phyloP scores from a whole-genome alignment of 192 early-diverging fungal genomes.

The Backusella macrospora region DNA sequence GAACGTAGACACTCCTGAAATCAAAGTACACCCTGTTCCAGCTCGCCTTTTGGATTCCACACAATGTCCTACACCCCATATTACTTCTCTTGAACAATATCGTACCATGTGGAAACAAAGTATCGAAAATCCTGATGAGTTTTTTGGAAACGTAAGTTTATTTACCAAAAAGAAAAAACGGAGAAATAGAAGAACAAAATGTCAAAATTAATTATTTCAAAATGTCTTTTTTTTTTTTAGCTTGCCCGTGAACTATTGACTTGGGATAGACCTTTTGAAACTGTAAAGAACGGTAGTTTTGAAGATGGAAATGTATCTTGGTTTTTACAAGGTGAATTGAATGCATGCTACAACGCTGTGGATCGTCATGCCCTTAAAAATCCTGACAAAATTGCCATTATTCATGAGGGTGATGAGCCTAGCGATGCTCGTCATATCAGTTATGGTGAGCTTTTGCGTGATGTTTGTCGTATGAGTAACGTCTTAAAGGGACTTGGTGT shows the following conservation, averaged over 20 bases:
- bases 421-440: slow-evolving; percentile 74
- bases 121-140: slow-evolving; percentile 75
- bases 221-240: slow-evolving; percentile 42
- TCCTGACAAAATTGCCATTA: slow-evolving; percentile 27
- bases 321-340: slow-evolving; percentile 91
- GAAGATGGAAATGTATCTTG: slow-evolving; percentile 87
- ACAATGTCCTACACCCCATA: slow-evolving; percentile 68
- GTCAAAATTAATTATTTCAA: slow-evolving; percentile 38
- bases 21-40: slow-evolving; percentile 54
- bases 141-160: slow-evolving; percentile 81
- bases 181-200: slow-evolving; percentile 26
- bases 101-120: slow-evolving; percentile 77
- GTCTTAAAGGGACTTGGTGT: slow-evolving; percentile 81
- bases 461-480: slow-evolving; percentile 86
- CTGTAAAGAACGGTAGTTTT: slow-evolving; percentile 73
- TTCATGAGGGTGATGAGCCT: slow-evolving; percentile 75
- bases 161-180: slow-evolving; percentile 56
- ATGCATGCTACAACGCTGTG: slow-evolving; percentile 93
- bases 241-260: slow-evolving; percentile 75
- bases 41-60: slow-evolving; percentile 60
- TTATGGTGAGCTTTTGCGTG: slow-evolving; percentile 77
- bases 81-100: slow-evolving; percentile 80
- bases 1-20: background rate
- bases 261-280: slow-evolving; percentile 83
- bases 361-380: slow-evolving; percentile 50